Conservation (phyloP, 768 basidiomycete species). For the Tylopilus plumbeoviolaceoides region DNA sequence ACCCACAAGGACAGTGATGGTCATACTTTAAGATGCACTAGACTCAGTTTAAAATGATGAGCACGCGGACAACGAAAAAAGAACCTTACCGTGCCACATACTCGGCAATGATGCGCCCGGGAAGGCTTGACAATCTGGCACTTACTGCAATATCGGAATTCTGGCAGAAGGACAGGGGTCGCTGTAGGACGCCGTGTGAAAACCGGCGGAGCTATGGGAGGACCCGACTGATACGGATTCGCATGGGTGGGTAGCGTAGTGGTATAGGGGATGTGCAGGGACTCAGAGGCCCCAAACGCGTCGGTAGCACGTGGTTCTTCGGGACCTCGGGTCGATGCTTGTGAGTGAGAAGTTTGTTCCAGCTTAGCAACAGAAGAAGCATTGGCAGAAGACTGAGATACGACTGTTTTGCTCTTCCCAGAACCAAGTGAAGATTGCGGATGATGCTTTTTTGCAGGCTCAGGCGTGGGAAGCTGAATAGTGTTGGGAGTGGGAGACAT, state of each 20-base stretch:
- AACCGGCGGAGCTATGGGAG: conserved; percentile 10
- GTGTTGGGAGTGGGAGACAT: conserved; percentile 14
- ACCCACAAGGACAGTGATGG: conserved; percentile 87
- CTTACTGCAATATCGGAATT: conserved; percentile 60
- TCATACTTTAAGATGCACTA: conserved; percentile 83
- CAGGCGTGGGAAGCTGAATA: conserved; percentile 14
- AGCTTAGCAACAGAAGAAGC: conserved; percentile 13
- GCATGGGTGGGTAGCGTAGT: conserved; percentile 9
- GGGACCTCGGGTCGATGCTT: conserved; percentile 12
- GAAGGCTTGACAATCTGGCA: conserved; percentile 71
- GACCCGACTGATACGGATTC: conserved; percentile 4
- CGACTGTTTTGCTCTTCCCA: conserved; percentile 15
- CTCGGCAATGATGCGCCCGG: conserved; percentile 75
- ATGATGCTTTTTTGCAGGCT: conserved; percentile 8
- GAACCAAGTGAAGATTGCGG: conserved; percentile 22
- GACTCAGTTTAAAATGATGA: background rate
- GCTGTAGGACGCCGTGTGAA: conserved; percentile 33
- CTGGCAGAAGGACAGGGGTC: conserved; percentile 52
- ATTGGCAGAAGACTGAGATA: conserved; percentile 7
- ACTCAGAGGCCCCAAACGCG: conserved; percentile 4
- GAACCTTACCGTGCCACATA: conserved; percentile 70
- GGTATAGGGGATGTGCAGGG: conserved; percentile 4
- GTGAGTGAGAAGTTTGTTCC: conserved; percentile 16
- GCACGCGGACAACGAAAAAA: background rate
- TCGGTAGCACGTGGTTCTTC: conserved; percentile 21